Percentiles rank a stretch among this genome's conserved stretches.
Evolutionary conservation across 2,329 filamentous ascomycete genomes (phyloP).

Genomic region (Coniochaeta sp.): DNA sequence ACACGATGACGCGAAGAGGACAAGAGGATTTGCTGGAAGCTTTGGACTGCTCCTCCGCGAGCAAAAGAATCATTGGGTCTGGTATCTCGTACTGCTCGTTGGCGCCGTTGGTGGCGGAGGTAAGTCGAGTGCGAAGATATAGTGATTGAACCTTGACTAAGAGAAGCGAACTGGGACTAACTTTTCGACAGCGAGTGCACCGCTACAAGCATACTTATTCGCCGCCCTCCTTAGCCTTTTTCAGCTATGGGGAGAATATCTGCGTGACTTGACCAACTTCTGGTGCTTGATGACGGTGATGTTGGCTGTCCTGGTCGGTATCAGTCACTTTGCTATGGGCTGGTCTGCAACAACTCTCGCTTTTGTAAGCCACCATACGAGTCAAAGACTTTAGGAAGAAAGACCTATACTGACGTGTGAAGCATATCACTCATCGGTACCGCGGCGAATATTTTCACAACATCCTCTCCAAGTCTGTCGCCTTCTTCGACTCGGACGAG

Average conservation of each 20-base stretch:
- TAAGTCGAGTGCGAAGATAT: constrained; percentile 8
- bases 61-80: constrained; percentile 39
- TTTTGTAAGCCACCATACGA: constrained; percentile 17
- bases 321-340: constrained; percentile 47
- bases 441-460: constrained; percentile 53
- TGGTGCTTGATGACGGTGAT: constrained; percentile 60
- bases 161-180: neutral
- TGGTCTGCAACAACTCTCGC: constrained; percentile 38
- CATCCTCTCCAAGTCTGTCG: constrained; percentile 49
- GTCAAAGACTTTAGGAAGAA: neutral
- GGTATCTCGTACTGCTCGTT: constrained; percentile 39
- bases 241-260: constrained; percentile 23
- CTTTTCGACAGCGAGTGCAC: constrained; percentile 16
- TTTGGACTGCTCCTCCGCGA: constrained; percentile 49
- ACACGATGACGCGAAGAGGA: constrained; percentile 14
- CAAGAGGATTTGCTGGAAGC: constrained; percentile 34
- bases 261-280: constrained; percentile 39
- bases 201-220: constrained; percentile 47
- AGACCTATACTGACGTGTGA: neutral
- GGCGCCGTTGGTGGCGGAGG: constrained; percentile 26
- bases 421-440: constrained; percentile 43
- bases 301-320: constrained; percentile 43
- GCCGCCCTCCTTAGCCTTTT: constrained; percentile 46
- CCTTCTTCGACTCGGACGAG: constrained; percentile 53
- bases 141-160: neutral